These are phyloP conservation scores for Pyricularia grisea DNA, from an alignment of 2,329 filamentous ascomycete genomes.

Conservation along the genomic window DNA sequence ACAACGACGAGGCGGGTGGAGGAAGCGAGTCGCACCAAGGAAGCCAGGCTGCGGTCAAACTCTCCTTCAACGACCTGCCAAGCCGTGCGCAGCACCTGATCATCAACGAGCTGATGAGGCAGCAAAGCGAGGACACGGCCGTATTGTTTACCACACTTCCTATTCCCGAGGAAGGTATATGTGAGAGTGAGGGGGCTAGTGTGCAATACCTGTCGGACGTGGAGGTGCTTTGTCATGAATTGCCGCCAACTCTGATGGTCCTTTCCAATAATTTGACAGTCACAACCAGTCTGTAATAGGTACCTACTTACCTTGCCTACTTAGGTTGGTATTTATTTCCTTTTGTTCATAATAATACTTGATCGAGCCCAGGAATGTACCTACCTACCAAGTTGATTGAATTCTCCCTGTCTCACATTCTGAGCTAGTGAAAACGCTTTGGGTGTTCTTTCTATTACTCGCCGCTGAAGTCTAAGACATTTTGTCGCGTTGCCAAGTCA, in stretches of 20 bases:
- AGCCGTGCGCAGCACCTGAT: constrained; percentile 80
- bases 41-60: constrained; percentile 32
- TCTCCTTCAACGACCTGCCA: constrained; percentile 81
- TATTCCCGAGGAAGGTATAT: constrained; percentile 69
- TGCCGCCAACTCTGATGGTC: constrained; percentile 70
- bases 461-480: background rate
- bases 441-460: background rate
- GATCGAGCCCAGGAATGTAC: background rate
- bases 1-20: constrained; percentile 18
- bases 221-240: constrained; percentile 65
- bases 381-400: too few relatives aligned
- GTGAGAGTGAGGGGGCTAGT: constrained; percentile 58
- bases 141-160: constrained; percentile 79
- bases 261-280: constrained; percentile 88
- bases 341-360: background rate
- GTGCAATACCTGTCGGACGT: constrained; percentile 68
- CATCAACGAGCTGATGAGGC: constrained; percentile 71
- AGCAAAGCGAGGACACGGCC: constrained; percentile 59
- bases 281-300: constrained; percentile 56
- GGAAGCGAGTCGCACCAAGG: constrained; percentile 49
- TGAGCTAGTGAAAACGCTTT: background rate
- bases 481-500: background rate
- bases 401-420: background rate
- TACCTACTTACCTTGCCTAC: too few relatives aligned
- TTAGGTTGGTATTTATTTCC: background rate